Base-by-base conservation (phyloP, 345 rosid species). In the Heritiera fomes region DNA sequence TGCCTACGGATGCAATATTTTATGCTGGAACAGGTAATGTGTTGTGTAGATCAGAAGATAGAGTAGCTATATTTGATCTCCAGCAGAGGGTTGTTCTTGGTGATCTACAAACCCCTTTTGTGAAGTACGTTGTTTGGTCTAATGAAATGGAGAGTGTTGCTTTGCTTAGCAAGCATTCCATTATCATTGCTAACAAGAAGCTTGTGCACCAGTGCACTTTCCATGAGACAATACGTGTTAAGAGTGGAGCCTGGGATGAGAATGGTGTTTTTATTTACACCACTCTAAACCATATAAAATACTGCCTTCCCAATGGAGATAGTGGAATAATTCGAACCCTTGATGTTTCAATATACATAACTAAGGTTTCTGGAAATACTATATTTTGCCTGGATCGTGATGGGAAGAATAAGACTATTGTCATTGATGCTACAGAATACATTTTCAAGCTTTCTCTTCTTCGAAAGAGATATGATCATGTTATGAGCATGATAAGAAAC, bases 221-320 rank as follows among this genome's bases (percentile, higher is more conserved):
- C 86, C 97, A 95, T 75, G 99, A 93, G 88, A 93, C 96, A 49
- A 92, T 95, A 38, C 93, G 97, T 49, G 94, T 95, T 70, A 93
- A 95, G 70, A 92, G 99, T 80, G 99, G 97, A 83, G 96, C 97
- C 38, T 95, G 98, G 99, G 98, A 93, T 58, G 98, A 95, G 1
- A 55, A 55, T 17, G 59, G 59, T 55, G 20, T 55, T 15, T 55
- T 55, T 55, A 55, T 55, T 15, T 55, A 55, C 59, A 55, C n/a
- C 59, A 55, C 59, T 1, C 59, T 55, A 17, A 55, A 55, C 23
- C 59, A 55, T 17, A 55, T 55, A 15, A 55, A 55, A 55, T 55
- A 55, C 59, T 55, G 59, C 20, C 59, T 55, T 55, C 59, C 59
- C 59, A 55, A 55, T 17, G 59, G 59, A 55, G 59, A 55, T 55